These are phyloP conservation scores for Trichoderma asperelloides DNA, from an alignment of 495 filamentous ascomycete genomes.

Conservation along the genomic window DNA sequence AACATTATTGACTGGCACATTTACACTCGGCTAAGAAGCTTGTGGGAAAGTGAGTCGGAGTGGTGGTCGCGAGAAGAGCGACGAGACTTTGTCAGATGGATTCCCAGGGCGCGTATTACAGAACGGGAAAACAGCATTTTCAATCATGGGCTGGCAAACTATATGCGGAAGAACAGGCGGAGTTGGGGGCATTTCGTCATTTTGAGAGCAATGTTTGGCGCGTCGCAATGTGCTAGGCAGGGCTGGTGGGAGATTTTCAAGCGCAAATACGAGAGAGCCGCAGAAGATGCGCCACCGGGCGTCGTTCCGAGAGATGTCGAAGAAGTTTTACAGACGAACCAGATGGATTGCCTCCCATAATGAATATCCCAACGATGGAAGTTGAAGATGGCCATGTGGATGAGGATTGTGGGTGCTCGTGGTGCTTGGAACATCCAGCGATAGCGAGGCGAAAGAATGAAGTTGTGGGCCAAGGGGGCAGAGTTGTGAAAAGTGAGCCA, in stretches of 20 bases:
- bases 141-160: background rate
- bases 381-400: background rate
- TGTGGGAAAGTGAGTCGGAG: background rate
- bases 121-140: background rate
- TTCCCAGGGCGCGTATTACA: background rate
- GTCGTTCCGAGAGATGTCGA: background rate
- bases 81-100: background rate
- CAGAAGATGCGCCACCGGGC: background rate
- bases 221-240: background rate
- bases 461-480: background rate
- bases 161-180: background rate
- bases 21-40: background rate
- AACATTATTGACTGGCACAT: background rate
- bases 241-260: background rate
- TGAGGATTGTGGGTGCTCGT: background rate
- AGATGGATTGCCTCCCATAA: background rate
- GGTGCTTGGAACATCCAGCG: background rate
- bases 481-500: background rate
- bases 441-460: background rate
- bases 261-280: background rate
- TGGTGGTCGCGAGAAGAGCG: background rate
- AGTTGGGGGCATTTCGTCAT: constrained; percentile 1
- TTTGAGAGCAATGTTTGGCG: background rate
- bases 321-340: background rate
- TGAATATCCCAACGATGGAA: background rate